phyloP scores from a whole-genome alignment of 305 asterid species.

The Solanum aculeatissimum region DNA sequence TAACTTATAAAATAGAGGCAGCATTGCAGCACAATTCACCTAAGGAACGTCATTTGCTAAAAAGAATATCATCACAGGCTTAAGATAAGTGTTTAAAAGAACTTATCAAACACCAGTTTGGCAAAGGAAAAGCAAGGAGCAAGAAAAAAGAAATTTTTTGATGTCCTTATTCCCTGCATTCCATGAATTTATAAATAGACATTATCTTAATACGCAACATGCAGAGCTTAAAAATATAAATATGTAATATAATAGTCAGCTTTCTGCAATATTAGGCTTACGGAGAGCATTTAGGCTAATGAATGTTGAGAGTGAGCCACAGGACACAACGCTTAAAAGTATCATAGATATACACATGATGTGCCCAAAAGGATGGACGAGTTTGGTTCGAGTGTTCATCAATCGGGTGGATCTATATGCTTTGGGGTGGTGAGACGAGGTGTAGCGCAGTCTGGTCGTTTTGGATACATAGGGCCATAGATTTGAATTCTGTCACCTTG shows the following conservation, averaged over 20 bases:
- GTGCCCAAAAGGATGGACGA: too few species aligned
- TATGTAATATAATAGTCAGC: background rate
- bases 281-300: background rate
- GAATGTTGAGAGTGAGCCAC: background rate
- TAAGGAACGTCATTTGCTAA: background rate
- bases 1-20: too few species aligned
- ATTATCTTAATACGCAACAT: background rate
- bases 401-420: too few species aligned
- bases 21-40: background rate
- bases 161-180: background rate
- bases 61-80: background rate
- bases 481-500: too few species aligned
- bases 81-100: background rate
- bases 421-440: too few species aligned
- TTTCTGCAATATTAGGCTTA: background rate
- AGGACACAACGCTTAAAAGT: background rate
- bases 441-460: too few species aligned
- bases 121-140: background rate
- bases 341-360: background rate
- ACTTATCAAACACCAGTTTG: background rate
- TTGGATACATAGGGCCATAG: too few species aligned
- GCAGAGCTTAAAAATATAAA: background rate
- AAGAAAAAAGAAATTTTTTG: background rate
- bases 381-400: too few species aligned
- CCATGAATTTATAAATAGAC: background rate